Evolutionary conservation across 495 filamentous ascomycete genomes (phyloP).

Genomic region (Aspergillus panamensis): DNA sequence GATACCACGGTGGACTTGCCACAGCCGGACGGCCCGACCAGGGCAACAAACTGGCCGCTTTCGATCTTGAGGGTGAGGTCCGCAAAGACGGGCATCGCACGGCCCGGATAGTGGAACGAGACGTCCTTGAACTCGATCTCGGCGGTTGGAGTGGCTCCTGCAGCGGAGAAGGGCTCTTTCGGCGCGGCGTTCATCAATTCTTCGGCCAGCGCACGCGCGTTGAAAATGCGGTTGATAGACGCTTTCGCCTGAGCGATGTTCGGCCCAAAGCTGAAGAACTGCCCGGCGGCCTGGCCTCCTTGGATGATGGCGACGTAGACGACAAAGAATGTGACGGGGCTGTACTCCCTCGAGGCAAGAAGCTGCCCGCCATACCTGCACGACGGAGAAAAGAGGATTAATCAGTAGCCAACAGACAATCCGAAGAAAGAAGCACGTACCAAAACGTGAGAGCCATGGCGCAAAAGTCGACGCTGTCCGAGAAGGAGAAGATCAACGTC

Average conservation of each 20-base stretch:
- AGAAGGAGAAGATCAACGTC: conserved; percentile 34
- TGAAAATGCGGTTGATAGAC: conserved; percentile 53
- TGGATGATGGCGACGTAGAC: conserved; percentile 59
- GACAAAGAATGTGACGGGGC: conserved; percentile 51
- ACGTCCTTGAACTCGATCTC: conserved; percentile 46
- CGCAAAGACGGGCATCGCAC: conserved; percentile 49
- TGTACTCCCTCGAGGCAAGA: conserved; percentile 49
- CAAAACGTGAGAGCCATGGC: conserved; percentile 57
- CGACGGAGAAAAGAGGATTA: too few relatives aligned
- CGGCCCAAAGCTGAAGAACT: conserved; percentile 48
- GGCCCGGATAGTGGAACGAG: conserved; percentile 57
- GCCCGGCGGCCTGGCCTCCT: conserved; percentile 50
- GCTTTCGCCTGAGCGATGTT: conserved; percentile 56
- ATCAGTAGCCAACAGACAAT: too few relatives aligned
- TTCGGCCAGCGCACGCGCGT: not conserved
- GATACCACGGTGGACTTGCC: conserved; percentile 70
- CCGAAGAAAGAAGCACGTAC: conserved; percentile 29
- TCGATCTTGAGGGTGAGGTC: conserved; percentile 45
- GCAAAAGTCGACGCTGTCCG: conserved; percentile 45
- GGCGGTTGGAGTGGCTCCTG: not conserved
- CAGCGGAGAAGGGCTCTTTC: not conserved
- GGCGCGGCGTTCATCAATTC: not conserved
- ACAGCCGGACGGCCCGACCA: conserved; percentile 69
- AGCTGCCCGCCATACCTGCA: conserved; percentile 55
- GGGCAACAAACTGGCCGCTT: conserved; percentile 62